phyloP scores from a whole-genome alignment of 75 land plant species.

The Selaginella tamariscina region DNA sequence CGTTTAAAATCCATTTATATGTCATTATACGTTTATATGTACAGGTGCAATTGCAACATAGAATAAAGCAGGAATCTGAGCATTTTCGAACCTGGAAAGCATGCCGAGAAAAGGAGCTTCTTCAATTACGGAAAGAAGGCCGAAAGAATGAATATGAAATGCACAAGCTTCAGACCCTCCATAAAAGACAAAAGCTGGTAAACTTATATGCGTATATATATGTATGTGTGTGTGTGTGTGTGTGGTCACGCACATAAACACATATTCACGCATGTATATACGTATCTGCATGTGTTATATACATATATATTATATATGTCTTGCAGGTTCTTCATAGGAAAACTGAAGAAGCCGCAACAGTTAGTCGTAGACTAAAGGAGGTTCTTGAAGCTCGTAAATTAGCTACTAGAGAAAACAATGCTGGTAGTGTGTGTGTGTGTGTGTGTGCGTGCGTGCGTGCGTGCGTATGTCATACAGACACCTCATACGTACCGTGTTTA shows the following conservation, averaged over 20 bases:
- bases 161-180: constrained; percentile 81
- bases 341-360: constrained; percentile 97
- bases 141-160: constrained; percentile 93
- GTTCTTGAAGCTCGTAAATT: constrained; percentile 81
- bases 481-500: no score
- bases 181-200: constrained; percentile 96
- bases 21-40: not conserved
- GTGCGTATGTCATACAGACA: no score
- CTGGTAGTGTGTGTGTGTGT: no score
- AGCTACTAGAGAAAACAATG: constrained; percentile 33
- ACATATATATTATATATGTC: not conserved
- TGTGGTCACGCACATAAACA: no score
- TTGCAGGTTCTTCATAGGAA: constrained; percentile 90
- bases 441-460: no score
- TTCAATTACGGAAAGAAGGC: constrained; percentile 93
- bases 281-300: no score
- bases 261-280: no score
- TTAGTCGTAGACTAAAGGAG: constrained; percentile 85
- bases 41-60: constrained; percentile 93
- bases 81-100: constrained; percentile 93
- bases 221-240: no score
- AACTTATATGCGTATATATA: not conserved
- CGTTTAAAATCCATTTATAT: not conserved
- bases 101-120: constrained; percentile 83
- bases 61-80: constrained; percentile 97